A percentile compares a stretch with the other conserved stretches of the same genome.
Evolutionary conservation across 2,329 filamentous ascomycete genomes (phyloP).

Genomic region (Bipolaris zeicola): DNA sequence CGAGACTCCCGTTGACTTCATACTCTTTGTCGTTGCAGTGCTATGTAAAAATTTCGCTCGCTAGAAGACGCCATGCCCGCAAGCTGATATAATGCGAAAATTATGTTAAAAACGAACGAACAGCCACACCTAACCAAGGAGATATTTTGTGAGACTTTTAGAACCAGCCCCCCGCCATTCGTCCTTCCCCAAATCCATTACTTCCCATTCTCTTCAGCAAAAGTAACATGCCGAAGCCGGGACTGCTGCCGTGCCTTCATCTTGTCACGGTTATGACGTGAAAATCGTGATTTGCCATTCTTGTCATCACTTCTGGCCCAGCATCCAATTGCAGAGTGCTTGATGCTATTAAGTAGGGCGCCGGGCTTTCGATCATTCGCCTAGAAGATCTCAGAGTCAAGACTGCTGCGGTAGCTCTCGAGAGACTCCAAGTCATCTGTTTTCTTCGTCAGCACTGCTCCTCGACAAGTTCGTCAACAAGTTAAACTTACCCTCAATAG

Average conservation of each 20-base stretch:
- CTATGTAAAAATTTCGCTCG: not conserved
- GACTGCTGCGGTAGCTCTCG: conserved; percentile 41
- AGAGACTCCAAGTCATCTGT: conserved; percentile 40
- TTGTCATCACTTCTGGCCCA: conserved; percentile 3
- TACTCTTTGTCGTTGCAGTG: not conserved
- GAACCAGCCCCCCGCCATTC: not conserved
- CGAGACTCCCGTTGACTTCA: conserved; percentile 6
- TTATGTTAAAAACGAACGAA: conserved; percentile 9
- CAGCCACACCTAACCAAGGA: conserved; percentile 6
- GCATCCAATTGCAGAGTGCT: not conserved
- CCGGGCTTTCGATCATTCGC: conserved; percentile 7
- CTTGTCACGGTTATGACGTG: not conserved
- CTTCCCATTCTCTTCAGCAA: conserved; percentile 7
- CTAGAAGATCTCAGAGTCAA: conserved; percentile 47
- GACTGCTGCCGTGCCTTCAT: not conserved
- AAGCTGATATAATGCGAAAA: conserved; percentile 15
- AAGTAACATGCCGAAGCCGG: conserved; percentile 7
- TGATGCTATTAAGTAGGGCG: not conserved
- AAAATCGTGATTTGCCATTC: conserved; percentile 3
- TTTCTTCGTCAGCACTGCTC: conserved; percentile 5
- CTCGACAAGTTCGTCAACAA: not conserved
- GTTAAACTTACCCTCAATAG: conserved; percentile 37
- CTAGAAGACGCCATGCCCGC: conserved; percentile 12
- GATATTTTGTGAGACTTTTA: conserved; percentile 3
- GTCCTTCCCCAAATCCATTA: conserved; percentile 1